A percentile compares a stretch with the other conserved stretches of the same genome.
phyloP scores from a whole-genome alignment of 2,329 filamentous ascomycete species.

The Mariannaea elegans region DNA sequence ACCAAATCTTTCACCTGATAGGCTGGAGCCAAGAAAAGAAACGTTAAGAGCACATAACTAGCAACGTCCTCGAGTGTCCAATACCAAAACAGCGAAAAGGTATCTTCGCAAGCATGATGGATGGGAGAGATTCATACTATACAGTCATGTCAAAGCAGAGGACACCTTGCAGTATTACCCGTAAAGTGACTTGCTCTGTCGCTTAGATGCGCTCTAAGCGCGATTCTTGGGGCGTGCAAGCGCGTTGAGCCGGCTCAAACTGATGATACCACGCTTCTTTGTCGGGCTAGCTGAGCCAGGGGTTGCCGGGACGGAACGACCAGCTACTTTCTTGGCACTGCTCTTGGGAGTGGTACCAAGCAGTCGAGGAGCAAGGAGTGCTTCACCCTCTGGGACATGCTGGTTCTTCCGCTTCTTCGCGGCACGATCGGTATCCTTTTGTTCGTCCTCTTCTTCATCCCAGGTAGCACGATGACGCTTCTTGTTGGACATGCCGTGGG shows the following conservation, averaged over 20 bases:
- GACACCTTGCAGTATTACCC: background rate
- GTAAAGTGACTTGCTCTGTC: background rate
- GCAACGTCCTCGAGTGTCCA: background rate
- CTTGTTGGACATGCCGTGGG: slow-evolving; percentile 72
- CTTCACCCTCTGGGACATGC: slow-evolving; percentile 59
- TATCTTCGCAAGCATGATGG: slow-evolving; percentile 9
- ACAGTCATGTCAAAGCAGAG: slow-evolving; percentile 25
- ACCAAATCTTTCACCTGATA: background rate
- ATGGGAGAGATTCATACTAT: slow-evolving; percentile 31
- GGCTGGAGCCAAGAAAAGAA: background rate
- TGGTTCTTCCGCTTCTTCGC: slow-evolving; percentile 68
- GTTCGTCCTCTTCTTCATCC: slow-evolving; percentile 64
- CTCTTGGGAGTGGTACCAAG: slow-evolving; percentile 45
- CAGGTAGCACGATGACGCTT: slow-evolving; percentile 68
- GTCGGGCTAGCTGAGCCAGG: slow-evolving; percentile 51
- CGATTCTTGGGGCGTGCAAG: slow-evolving; percentile 68
- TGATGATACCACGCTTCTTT: slow-evolving; percentile 64
- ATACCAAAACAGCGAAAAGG: background rate
- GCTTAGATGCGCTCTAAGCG: slow-evolving; percentile 45
- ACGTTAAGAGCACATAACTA: slow-evolving; percentile 2
- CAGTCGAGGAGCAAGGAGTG: slow-evolving; percentile 60
- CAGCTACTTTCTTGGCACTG: slow-evolving; percentile 48
- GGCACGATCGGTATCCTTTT: slow-evolving; percentile 57
- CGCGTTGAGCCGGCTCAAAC: slow-evolving; percentile 68
- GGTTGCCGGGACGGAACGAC: slow-evolving; percentile 33